Conservation (phyloP, 768 basidiomycete genomes). For the Dendrothele bispora region DNA sequence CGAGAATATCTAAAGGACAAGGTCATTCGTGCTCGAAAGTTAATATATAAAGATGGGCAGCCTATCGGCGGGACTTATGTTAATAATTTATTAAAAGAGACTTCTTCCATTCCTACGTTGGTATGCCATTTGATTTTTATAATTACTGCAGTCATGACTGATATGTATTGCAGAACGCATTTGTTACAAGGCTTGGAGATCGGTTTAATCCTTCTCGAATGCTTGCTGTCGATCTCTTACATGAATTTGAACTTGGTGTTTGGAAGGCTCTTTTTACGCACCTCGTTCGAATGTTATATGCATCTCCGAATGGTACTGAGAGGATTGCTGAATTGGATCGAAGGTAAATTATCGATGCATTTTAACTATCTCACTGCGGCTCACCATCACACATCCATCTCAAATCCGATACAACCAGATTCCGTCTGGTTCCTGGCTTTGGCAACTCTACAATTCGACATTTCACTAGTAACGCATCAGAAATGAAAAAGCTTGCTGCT, state of each 20-base stretch:
- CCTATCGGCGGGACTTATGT: not conserved
- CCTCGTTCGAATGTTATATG: conserved; percentile 27
- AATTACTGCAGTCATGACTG: not conserved
- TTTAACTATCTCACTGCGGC: too few species aligned
- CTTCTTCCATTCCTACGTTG: conserved; percentile 15
- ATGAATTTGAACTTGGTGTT: conserved; percentile 37
- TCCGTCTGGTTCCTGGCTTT: conserved; percentile 18
- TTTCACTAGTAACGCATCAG: not conserved
- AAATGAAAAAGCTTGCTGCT: conserved; percentile 27
- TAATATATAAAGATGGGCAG: not conserved
- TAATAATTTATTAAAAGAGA: conserved; percentile 7
- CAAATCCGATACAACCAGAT: conserved; percentile 8
- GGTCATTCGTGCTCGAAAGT: conserved; percentile 7
- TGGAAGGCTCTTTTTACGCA: conserved; percentile 34
- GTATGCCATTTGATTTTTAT: not conserved
- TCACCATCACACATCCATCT: not conserved
- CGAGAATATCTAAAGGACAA: not conserved
- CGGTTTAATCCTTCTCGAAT: conserved; percentile 23
- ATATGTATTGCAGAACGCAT: conserved; percentile 26
- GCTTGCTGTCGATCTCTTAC: conserved; percentile 31
- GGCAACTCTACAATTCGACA: not conserved
- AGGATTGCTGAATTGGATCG: conserved; percentile 10
- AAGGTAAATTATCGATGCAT: conserved; percentile 7
- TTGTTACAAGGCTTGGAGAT: conserved; percentile 15
- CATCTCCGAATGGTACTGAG: conserved; percentile 10